Evolutionary conservation across 345 rosid genomes (phyloP).

Genomic region (Raphanus sativus): DNA sequence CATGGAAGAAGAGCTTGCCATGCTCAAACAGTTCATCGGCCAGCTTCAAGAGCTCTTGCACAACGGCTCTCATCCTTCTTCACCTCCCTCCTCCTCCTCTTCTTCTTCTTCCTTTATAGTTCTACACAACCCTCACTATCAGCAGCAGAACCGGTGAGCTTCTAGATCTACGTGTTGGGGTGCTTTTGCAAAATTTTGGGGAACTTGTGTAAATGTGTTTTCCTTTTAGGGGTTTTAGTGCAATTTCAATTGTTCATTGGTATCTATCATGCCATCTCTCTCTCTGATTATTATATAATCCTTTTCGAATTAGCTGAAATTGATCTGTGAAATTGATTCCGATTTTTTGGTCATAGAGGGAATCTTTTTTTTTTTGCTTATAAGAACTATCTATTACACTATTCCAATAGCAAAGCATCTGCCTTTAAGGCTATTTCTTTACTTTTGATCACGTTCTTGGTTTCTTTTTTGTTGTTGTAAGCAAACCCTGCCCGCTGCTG

Average conservation of each 20-base stretch:
- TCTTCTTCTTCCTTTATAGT: constrained; percentile 15
- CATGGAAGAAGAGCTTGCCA: constrained; percentile 96
- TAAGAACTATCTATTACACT: background rate
- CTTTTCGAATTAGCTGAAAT: constrained; percentile 2
- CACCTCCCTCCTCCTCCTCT: constrained; percentile 33
- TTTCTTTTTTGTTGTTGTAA: background rate
- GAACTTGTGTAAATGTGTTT: background rate
- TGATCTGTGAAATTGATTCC: constrained; percentile 5
- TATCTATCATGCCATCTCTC: background rate
- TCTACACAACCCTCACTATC: constrained; percentile 41
- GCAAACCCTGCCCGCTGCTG: background rate
- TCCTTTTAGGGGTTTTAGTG: constrained; percentile 3
- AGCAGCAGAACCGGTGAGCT: constrained; percentile 36
- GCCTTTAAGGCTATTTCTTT: background rate
- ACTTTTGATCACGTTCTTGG: background rate
- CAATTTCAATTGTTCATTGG: background rate
- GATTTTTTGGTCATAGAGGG: background rate
- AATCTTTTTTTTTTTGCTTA: background rate
- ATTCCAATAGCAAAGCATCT: background rate
- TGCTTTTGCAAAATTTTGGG: too few species aligned
- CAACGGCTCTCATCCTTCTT: constrained; percentile 59
- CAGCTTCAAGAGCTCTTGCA: constrained; percentile 86
- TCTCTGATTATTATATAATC: too few species aligned
- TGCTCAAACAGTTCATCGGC: constrained; percentile 94
- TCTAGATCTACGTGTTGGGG: constrained; percentile 29